phyloP scores from a whole-genome alignment of 331 rosid species.

The Malus hybrid region DNA sequence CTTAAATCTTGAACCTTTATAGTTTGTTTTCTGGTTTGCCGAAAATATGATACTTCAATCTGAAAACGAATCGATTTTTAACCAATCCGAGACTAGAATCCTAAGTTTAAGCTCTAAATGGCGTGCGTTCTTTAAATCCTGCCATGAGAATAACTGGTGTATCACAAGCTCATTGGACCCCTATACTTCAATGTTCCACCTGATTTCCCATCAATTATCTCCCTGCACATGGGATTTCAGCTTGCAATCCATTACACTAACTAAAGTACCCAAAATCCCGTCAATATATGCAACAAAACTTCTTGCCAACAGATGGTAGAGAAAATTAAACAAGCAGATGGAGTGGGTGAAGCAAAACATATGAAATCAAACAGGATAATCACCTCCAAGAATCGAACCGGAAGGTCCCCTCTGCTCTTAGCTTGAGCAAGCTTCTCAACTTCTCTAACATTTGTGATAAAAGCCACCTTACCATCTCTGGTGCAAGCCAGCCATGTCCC shows the following conservation, averaged over 20 bases:
- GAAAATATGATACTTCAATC: no score
- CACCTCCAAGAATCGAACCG: conserved; percentile 61
- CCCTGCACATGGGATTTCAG: no score
- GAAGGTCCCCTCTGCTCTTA: conserved; percentile 66
- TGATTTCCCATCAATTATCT: not conserved
- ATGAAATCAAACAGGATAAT: not conserved
- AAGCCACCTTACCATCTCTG: conserved; percentile 53
- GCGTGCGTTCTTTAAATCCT: no score
- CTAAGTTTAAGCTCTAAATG: no score
- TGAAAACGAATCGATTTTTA: no score
- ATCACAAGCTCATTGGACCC: no score
- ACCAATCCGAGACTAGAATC: no score
- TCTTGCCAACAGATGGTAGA: not conserved
- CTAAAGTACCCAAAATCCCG: not conserved
- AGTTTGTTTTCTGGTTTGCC: no score
- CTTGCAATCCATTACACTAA: no score
- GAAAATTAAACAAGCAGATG: conserved; percentile 3
- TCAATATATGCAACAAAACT: not conserved
- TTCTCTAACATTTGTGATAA: conserved; percentile 71
- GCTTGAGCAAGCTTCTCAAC: conserved; percentile 20
- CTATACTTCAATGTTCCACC: not conserved
- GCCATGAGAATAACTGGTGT: no score
- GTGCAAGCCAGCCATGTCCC: conserved; percentile 80
- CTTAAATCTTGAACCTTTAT: not conserved
- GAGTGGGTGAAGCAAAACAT: not conserved